A percentile compares a stretch with the other conserved stretches of the same genome.
These are phyloP conservation scores for Stygiomarasmius scandens DNA, from an alignment of 1,284 basidiomycete genomes.

Conservation along the genomic window DNA sequence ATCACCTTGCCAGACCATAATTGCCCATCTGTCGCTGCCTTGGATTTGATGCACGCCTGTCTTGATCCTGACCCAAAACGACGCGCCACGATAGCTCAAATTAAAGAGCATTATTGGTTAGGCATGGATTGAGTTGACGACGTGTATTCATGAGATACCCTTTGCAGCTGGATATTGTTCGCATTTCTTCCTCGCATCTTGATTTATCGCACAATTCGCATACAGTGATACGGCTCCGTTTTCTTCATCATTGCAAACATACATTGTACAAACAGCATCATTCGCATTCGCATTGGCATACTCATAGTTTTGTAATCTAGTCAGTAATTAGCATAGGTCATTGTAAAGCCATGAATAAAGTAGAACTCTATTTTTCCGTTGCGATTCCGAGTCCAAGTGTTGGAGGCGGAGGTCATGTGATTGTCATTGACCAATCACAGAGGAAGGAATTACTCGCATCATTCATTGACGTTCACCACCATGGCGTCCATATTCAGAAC, in stretches of 20 bases:
- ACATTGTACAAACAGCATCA: neutral
- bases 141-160: neutral
- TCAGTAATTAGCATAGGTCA: neutral
- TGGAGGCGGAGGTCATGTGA: conserved; percentile 1
- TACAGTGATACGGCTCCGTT: no score
- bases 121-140: neutral
- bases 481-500: conserved; percentile 59
- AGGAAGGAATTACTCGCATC: conserved; percentile 10
- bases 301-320: no score
- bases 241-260: neutral
- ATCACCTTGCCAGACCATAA: conserved; percentile 46
- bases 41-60: conserved; percentile 74
- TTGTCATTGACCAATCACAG: conserved; percentile 15
- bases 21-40: conserved; percentile 41
- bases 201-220: neutral
- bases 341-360: neutral
- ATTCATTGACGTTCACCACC: conserved; percentile 17
- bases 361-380: neutral
- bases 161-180: no score
- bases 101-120: conserved; percentile 82
- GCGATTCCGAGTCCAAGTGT: neutral
- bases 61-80: conserved; percentile 71
- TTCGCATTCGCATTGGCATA: neutral
- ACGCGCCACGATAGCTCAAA: conserved; percentile 71
- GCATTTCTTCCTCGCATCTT: no score